Conservation (phyloP, 441 rosid species). For the Populus hybrid region DNA sequence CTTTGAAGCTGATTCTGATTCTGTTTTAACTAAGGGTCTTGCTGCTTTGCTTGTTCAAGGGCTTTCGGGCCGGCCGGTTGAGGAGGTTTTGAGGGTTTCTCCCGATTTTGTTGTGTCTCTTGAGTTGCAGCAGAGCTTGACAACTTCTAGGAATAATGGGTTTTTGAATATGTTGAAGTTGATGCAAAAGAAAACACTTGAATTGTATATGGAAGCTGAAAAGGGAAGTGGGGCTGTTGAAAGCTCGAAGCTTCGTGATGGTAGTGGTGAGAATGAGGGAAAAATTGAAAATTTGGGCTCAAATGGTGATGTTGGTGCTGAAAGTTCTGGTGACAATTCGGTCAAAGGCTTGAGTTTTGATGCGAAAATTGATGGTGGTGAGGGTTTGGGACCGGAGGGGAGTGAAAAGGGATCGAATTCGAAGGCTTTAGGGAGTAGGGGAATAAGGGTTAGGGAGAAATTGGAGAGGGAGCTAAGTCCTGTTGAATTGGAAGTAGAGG, state of each 20-base stretch:
- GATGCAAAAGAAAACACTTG: slow-evolving; percentile 84
- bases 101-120: slow-evolving; percentile 79
- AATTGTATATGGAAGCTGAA: slow-evolving; percentile 38
- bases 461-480: slow-evolving; percentile 63
- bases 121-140: slow-evolving; percentile 79
- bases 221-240: slow-evolving; percentile 7
- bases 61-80: slow-evolving; percentile 70
- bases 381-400: slow-evolving; percentile 13
- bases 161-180: slow-evolving; percentile 81
- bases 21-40: slow-evolving; percentile 73
- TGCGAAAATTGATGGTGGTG: slow-evolving; percentile 18
- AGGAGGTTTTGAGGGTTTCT: slow-evolving; percentile 61
- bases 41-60: slow-evolving; percentile 81
- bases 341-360: slow-evolving; percentile 6
- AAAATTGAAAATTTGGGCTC: slow-evolving; percentile 17
- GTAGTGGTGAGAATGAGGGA: not conserved
- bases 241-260: not conserved
- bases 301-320: slow-evolving; percentile 14
- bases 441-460: slow-evolving; percentile 61
- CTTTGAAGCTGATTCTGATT: slow-evolving; percentile 83
- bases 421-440: slow-evolving; percentile 61
- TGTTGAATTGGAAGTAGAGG: slow-evolving; percentile 51
- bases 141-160: slow-evolving; percentile 85
- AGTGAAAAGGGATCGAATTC: slow-evolving; percentile 4
- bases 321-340: slow-evolving; percentile 9